Evolutionary conservation across 2,329 filamentous ascomycete species (phyloP).

Genomic region (Xylaria hypoxylon): DNA sequence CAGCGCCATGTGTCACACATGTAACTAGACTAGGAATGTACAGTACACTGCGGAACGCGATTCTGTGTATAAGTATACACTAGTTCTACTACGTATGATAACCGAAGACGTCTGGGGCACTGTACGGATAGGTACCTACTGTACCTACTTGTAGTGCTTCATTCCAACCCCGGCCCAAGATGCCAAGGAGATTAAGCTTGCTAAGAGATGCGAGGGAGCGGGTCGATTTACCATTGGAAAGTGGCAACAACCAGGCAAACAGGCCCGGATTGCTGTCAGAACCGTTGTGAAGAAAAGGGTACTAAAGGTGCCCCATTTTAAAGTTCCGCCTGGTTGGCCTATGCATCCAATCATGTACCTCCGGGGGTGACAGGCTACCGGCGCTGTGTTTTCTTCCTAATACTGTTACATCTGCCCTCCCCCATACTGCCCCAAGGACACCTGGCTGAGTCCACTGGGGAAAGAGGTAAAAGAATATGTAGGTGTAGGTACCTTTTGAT

Average conservation of each 20-base stretch:
- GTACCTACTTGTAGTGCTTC: too few relatives aligned
- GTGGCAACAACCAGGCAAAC: slow-evolving; percentile 27
- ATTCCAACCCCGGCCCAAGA: not conserved
- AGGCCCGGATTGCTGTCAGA: slow-evolving; percentile 32
- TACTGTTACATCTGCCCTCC: slow-evolving; percentile 37
- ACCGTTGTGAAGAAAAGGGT: slow-evolving; percentile 7
- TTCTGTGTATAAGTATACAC: too few relatives aligned
- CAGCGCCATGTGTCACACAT: slow-evolving; percentile 10
- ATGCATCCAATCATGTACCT: slow-evolving; percentile 26
- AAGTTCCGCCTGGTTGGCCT: slow-evolving; percentile 28
- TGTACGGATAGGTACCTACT: not conserved
- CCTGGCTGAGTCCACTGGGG: slow-evolving; percentile 26
- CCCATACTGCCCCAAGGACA: slow-evolving; percentile 26
- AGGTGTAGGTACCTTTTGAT: too few relatives aligned
- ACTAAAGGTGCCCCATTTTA: slow-evolving; percentile 7
- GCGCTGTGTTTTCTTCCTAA: slow-evolving; percentile 28
- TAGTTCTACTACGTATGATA: slow-evolving; percentile 14
- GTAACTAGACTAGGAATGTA: slow-evolving; percentile 1
- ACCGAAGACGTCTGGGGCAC: slow-evolving; percentile 4
- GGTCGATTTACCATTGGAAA: slow-evolving; percentile 9
- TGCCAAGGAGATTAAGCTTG: slow-evolving; percentile 24
- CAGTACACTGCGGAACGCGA: slow-evolving; percentile 20
- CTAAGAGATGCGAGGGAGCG: slow-evolving; percentile 27
- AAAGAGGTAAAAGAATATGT: not conserved
- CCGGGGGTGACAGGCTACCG: slow-evolving; percentile 27